Percentiles rank a stretch among this genome's conserved stretches.
Evolutionary conservation across 2,329 filamentous ascomycete genomes (phyloP).

Genomic region (Acephala macrosclerotiorum): DNA sequence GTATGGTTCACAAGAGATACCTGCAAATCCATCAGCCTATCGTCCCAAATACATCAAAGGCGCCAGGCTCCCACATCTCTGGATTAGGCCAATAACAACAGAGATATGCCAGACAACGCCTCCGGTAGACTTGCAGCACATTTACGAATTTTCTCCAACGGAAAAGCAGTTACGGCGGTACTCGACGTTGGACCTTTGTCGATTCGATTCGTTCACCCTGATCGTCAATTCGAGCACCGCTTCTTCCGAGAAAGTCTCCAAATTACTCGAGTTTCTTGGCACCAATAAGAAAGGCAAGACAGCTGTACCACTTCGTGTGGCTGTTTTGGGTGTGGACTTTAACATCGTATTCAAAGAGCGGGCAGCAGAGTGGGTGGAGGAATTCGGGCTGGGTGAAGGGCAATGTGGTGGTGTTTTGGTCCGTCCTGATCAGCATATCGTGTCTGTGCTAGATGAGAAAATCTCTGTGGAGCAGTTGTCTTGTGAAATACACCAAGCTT

Average conservation of each 20-base stretch:
- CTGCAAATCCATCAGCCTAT: background rate
- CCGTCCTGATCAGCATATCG: background rate
- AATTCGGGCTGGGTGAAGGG: background rate
- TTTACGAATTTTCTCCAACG: background rate
- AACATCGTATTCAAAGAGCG: background rate
- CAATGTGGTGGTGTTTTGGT: background rate
- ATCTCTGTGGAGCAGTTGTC: background rate
- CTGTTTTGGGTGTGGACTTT: background rate
- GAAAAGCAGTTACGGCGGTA: background rate
- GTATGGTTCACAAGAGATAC: background rate
- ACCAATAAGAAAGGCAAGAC: background rate
- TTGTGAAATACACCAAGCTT: background rate
- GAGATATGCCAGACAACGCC: background rate
- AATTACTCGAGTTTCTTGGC: background rate
- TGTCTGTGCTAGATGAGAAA: background rate
- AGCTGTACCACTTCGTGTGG: background rate
- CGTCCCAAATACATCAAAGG: conserved; percentile 1
- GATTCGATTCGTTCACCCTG: background rate
- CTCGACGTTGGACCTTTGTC: background rate
- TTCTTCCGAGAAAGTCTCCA: background rate
- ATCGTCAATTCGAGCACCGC: background rate
- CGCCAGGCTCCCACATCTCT: background rate
- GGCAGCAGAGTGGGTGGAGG: background rate
- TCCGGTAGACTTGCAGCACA: background rate
- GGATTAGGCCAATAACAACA: background rate